These are phyloP conservation scores for Dacryopinax primogenitus DNA, from an alignment of 768 basidiomycete genomes.

Conservation along the genomic window DNA sequence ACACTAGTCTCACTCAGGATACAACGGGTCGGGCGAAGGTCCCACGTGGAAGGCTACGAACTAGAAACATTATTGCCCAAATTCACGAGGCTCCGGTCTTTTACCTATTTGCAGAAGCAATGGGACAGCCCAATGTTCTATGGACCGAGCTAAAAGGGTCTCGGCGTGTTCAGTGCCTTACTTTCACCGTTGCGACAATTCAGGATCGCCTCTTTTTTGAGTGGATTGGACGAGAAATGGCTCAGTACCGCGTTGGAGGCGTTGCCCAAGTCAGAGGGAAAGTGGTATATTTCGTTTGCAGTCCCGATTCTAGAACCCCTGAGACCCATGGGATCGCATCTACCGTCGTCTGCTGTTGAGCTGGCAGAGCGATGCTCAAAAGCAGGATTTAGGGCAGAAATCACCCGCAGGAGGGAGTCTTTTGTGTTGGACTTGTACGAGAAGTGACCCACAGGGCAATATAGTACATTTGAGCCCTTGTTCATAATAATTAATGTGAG, in stretches of 20 bases:
- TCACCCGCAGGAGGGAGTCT: not conserved
- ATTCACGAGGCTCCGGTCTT: not conserved
- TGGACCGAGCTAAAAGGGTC: not conserved
- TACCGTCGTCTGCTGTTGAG: not conserved
- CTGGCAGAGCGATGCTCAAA: not conserved
- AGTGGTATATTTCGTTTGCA: not conserved
- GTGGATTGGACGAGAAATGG: not conserved
- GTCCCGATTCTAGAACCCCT: not conserved
- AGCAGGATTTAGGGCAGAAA: not conserved
- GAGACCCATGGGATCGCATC: not conserved
- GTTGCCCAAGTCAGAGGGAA: not conserved
- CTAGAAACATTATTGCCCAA: not conserved
- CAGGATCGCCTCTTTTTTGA: not conserved
- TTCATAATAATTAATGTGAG: too few species aligned
- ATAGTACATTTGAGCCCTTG: too few species aligned
- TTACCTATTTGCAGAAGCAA: not conserved
- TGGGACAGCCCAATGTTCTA: not conserved
- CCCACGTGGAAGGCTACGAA: not conserved
- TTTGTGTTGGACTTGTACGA: not conserved
- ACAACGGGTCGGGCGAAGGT: not conserved
- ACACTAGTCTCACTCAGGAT: not conserved
- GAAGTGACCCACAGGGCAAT: too few species aligned
- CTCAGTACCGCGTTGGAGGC: not conserved
- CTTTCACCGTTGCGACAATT: not conserved
- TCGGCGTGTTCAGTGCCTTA: not conserved